These are phyloP conservation scores for Rauvolfia tetraphylla DNA, from an alignment of 257 asterid genomes.

Conservation along the genomic window DNA sequence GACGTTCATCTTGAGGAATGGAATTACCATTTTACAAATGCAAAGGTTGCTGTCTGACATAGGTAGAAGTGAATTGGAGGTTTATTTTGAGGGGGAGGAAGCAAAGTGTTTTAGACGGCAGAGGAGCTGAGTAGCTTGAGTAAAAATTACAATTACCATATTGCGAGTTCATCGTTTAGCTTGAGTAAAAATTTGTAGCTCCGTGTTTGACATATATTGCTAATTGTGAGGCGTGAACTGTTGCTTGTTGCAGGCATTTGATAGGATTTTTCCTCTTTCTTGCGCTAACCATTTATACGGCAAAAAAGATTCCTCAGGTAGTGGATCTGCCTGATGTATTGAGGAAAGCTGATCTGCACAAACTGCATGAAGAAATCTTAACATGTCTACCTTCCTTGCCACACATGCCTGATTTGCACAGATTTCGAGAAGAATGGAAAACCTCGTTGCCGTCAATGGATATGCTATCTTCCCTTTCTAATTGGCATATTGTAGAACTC, in stretches of 20 bases:
- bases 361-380: conserved; percentile 52
- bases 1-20: neutral
- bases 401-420: conserved; percentile 70
- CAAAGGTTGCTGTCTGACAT: neutral
- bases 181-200: neutral
- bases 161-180: neutral
- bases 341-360: conserved; percentile 74
- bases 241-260: conserved; percentile 72
- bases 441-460: conserved; percentile 52
- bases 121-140: neutral
- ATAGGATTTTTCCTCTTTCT: conserved; percentile 97
- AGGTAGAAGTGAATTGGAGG: neutral
- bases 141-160: no score
- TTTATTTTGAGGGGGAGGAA: neutral
- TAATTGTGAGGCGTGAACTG: neutral
- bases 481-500: conserved; percentile 72
- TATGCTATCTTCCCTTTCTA: conserved; percentile 53
- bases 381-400: conserved; percentile 79
- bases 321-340: conserved; percentile 68
- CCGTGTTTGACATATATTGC: neutral
- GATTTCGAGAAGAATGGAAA: conserved; percentile 50
- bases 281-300: conserved; percentile 82
- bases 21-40: neutral
- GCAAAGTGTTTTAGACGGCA: neutral
- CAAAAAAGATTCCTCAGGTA: conserved; percentile 65